A percentile compares a stretch with the other conserved stretches of the same genome.
phyloP scores from a whole-genome alignment of 768 basidiomycete genomes.

The Suillus subalutaceus region DNA sequence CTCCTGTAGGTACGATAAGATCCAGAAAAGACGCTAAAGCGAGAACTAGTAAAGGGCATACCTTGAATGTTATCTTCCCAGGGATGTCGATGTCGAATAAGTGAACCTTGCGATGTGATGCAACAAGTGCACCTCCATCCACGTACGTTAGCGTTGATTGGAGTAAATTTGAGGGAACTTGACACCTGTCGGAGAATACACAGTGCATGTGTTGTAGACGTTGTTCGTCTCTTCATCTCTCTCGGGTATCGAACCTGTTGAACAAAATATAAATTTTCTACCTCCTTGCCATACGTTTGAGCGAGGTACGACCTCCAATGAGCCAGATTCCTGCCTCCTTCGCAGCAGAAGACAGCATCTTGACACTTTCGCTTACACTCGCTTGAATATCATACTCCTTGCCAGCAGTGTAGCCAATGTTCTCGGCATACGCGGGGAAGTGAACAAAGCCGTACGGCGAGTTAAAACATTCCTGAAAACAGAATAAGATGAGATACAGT shows the following conservation, averaged over 20 bases:
- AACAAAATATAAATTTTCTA: background rate
- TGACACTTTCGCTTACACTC: slow-evolving; percentile 74
- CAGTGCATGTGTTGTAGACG: slow-evolving; percentile 91
- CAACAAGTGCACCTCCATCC: slow-evolving; percentile 76
- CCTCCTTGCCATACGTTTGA: background rate
- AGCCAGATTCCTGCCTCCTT: slow-evolving; percentile 83
- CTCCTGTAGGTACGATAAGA: slow-evolving; percentile 53
- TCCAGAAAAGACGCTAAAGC: background rate
- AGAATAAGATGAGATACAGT: slow-evolving; percentile 10
- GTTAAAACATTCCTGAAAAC: slow-evolving; percentile 80
- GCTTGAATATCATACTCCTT: slow-evolving; percentile 56
- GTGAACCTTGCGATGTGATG: slow-evolving; percentile 92
- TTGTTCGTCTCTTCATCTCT: slow-evolving; percentile 61
- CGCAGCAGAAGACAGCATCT: slow-evolving; percentile 79
- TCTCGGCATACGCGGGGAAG: slow-evolving; percentile 86
- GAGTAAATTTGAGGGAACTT: background rate
- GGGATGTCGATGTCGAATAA: slow-evolving; percentile 98
- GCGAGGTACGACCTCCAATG: slow-evolving; percentile 73
- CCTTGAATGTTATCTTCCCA: slow-evolving; percentile 89
- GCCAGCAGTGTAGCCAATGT: slow-evolving; percentile 63
- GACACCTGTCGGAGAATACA: slow-evolving; percentile 80
- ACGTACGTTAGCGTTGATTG: slow-evolving; percentile 1
- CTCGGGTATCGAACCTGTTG: slow-evolving; percentile 92
- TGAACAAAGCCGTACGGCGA: slow-evolving; percentile 80
- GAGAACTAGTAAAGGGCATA: slow-evolving; percentile 25